Evolutionary conservation across 1,139 yeast genomes (phyloP), one percentile per base, ranked within the genome.

Genomic region (Lodderomyces metapsilosis): DNA sequence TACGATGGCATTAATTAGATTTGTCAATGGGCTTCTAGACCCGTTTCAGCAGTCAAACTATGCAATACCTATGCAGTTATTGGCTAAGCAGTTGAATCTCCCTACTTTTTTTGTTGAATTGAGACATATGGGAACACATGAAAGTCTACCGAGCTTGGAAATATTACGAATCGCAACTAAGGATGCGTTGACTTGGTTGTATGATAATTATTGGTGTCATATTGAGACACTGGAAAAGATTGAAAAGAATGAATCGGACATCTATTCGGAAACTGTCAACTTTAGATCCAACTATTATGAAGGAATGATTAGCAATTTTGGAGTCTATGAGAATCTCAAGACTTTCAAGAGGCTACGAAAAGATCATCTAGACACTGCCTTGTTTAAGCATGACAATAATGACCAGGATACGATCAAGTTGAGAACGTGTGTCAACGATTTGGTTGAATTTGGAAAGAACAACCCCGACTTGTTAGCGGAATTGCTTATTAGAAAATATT

Each of bases 51-150:
- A 83, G 53, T 79, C 91, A 0, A 78, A 74, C 41, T 84, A 69
- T 56, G 96, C 96, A 0, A 76, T 86, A 16, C 92, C 98, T 2
- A 66, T 92, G 52, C 85, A 84, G 49, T 72, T 75, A 5, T 63
- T 92, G 24, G 98, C 98, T 0, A 76, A 69, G 41, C 73, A 76
- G 33, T 64, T 88, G 17, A 78, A 78, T 1, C 65, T 94, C 17
- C 97, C 98, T 0, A 74, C 84, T 27, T 78, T 78, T 54, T 89
- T 94, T 62, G 98, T 94, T 0, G 98, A 94, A 57, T 58, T 89
- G 32, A 70, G 99, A 47, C 98, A 94, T 59, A 78, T 81, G 58
- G 92, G 95, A 5, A 92, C 98, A 0, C 99, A 94, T 59, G 98
- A 92, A 52, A 73, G 68, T 12, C 62, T 92, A 17, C 97, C 98